phyloP scores from a whole-genome alignment of 2,329 filamentous ascomycete species.

The Aspergillus sclerotialis region DNA sequence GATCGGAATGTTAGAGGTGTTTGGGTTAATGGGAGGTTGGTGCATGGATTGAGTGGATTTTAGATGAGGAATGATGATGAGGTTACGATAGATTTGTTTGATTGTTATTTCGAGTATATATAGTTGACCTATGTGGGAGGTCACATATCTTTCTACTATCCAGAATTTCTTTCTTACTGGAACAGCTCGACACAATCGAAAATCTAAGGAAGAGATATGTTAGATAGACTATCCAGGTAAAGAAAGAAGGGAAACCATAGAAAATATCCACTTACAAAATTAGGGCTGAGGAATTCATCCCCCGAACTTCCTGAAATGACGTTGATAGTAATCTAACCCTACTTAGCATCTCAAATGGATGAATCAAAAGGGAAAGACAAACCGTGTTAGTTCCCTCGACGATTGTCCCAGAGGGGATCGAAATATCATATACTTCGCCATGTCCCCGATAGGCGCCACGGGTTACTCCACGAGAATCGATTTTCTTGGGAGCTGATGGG shows the following conservation, averaged over 20 bases:
- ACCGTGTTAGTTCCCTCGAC: conserved; percentile 54
- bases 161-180: no score
- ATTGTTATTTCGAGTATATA: no score
- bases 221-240: not conserved
- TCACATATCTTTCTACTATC: no score
- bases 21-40: not conserved
- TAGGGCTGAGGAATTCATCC: conserved; percentile 50
- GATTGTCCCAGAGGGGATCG: conserved; percentile 54
- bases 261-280: conserved; percentile 37
- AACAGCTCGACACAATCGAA: conserved; percentile 26
- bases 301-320: conserved; percentile 55
- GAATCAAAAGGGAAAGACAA: conserved; percentile 1
- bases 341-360: not conserved
- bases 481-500: conserved; percentile 52
- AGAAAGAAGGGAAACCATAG: no score
- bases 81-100: no score
- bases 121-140: no score
- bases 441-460: conserved; percentile 58
- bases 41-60: no score
- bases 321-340: conserved; percentile 45
- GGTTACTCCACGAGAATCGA: conserved; percentile 59
- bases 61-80: no score
- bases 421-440: conserved; percentile 58
- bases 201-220: conserved; percentile 10
- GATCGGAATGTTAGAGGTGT: not conserved